Evolutionary conservation across 805 yeast species (phyloP).

Genomic region (Sungouiella blattae): DNA sequence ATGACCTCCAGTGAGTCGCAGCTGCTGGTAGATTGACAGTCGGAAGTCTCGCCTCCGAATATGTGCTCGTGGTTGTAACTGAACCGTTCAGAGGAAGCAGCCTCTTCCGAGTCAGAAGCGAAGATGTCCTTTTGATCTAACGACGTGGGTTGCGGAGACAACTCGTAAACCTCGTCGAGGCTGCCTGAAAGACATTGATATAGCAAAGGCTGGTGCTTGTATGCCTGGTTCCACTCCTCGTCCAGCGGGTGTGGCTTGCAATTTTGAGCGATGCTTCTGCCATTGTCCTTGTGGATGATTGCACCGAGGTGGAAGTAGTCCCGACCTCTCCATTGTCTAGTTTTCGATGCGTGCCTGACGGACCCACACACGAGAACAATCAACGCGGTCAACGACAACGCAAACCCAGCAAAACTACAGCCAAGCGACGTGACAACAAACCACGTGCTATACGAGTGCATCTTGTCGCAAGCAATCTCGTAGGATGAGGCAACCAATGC

Average conservation of each 20-base stretch:
- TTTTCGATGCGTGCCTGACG: not conserved
- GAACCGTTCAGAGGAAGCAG: not conserved
- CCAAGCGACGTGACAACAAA: not conserved
- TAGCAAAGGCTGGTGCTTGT: not conserved
- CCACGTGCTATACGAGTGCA: not conserved
- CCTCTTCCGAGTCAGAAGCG: not conserved
- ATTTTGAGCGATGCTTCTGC: not conserved
- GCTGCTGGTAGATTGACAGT: not conserved
- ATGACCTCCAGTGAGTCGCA: not conserved
- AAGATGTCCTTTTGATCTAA: not conserved
- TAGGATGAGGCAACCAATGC: not conserved
- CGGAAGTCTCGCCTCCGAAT: no score
- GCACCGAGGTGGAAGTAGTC: conserved; percentile 2
- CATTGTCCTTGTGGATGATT: not conserved
- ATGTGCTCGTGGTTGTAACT: no score
- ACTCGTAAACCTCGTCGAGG: not conserved
- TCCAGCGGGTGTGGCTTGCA: conserved; percentile 1
- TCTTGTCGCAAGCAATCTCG: not conserved
- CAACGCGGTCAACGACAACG: not conserved
- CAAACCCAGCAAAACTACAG: not conserved
- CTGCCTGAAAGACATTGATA: not conserved
- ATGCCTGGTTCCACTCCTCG: not conserved
- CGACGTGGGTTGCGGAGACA: not conserved
- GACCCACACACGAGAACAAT: not conserved
- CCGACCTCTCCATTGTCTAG: not conserved